Percentiles rank a stretch among this genome's conserved stretches.
Evolutionary conservation across 495 filamentous ascomycete genomes (phyloP).

Genomic region (Niebla homalea): DNA sequence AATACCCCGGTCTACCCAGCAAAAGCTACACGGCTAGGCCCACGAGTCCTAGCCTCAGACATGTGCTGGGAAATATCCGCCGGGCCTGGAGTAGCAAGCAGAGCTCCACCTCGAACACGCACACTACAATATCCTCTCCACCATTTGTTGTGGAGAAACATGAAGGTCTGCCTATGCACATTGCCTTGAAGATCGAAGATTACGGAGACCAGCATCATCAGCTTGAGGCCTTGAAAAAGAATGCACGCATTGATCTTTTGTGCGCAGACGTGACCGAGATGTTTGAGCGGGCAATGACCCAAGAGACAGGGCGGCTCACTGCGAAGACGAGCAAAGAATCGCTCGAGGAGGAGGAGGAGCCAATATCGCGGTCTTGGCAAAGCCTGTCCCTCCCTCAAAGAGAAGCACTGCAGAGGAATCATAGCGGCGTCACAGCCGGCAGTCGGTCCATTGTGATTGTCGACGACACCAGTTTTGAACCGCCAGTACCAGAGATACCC

Average conservation of each 20-base stretch:
- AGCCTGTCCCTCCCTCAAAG: conserved; percentile 3
- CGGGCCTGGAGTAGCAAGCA: conserved; percentile 69
- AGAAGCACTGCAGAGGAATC: conserved; percentile 23
- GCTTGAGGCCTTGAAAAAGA: conserved; percentile 24
- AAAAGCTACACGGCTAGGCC: conserved; percentile 21
- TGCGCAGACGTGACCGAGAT: conserved; percentile 60
- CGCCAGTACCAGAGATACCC: conserved; percentile 16
- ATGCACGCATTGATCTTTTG: conserved; percentile 56
- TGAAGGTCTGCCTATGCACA: conserved; percentile 32
- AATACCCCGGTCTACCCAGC: conserved; percentile 2
- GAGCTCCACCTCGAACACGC: conserved; percentile 28
- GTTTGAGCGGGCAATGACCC: conserved; percentile 31
- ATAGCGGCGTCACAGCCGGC: conserved; percentile 56
- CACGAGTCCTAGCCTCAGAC: conserved; percentile 60
- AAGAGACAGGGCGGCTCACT: conserved; percentile 2
- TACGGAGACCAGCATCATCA: conserved; percentile 32
- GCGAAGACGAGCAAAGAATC: conserved; percentile 8
- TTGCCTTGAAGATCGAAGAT: conserved; percentile 33
- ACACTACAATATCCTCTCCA: conserved; percentile 20
- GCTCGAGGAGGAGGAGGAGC: conserved; percentile 10
- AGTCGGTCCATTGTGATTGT: conserved; percentile 84
- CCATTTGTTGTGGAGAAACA: conserved; percentile 21
- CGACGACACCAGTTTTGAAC: conserved; percentile 37
- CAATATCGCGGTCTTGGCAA: conserved; percentile 14
- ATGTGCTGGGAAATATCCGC: conserved; percentile 73